A percentile compares a stretch with the other conserved stretches of the same genome.
phyloP scores from a whole-genome alignment of 257 asterid species.

The Solanum paucissectum region DNA sequence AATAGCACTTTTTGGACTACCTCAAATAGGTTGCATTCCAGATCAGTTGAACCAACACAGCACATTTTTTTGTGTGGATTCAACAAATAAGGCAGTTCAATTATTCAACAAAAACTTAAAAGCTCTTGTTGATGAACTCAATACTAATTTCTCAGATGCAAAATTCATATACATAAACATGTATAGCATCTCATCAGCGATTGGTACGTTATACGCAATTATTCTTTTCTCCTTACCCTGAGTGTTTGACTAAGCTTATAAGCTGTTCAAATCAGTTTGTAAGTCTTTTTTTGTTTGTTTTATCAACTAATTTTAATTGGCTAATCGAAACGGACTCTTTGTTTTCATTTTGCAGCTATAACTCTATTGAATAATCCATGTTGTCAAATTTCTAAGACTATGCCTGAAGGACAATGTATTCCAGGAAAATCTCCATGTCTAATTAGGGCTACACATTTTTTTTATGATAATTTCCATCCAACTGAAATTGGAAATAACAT shows the following conservation, averaged over 20 bases:
- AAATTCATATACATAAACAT: constrained; percentile 31
- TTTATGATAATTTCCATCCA: constrained; percentile 24
- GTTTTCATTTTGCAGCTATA: neutral
- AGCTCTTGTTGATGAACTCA: constrained; percentile 27
- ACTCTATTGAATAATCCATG: constrained; percentile 13
- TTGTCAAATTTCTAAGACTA: constrained; percentile 4
- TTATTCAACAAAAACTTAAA: constrained; percentile 21
- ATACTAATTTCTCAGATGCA: constrained; percentile 15
- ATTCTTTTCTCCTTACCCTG: too few relatives aligned
- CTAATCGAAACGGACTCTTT: neutral
- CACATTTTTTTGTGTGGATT: constrained; percentile 26
- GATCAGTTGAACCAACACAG: constrained; percentile 3
- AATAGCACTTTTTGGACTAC: constrained; percentile 34
- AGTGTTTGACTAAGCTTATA: neutral
- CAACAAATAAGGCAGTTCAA: constrained; percentile 15
- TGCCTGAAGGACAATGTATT: constrained; percentile 11
- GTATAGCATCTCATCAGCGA: constrained; percentile 22
- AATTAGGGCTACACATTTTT: constrained; percentile 7
- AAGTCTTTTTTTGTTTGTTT: too few relatives aligned
- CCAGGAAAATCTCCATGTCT: constrained; percentile 13
- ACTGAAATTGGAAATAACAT: neutral
- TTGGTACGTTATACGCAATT: constrained; percentile 11
- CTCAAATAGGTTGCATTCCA: constrained; percentile 38
- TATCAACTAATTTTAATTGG: neutral
- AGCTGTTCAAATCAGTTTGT: too few relatives aligned